Base-by-base conservation (phyloP, 768 basidiomycete genomes). In the Russula olivacea region DNA sequence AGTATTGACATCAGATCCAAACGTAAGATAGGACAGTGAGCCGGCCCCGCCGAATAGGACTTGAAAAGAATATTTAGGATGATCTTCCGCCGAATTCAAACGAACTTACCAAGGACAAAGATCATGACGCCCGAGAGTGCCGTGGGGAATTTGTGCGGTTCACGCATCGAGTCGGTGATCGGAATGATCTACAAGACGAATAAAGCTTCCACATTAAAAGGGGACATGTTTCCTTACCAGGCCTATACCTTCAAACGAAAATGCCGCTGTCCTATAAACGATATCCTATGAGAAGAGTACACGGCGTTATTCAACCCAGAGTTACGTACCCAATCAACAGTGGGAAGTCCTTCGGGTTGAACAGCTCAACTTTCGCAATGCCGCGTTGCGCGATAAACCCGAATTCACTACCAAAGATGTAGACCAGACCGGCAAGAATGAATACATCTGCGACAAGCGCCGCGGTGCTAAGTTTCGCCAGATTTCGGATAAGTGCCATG, bases 161-260 rank as follows among this genome's bases (percentile, higher is more conserved):
- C 93, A 28, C 83, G 82, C 97, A 99, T 99, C 6, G 95, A 87
- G 72, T 99, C 95, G 14, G 92, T 93, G 70, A 99, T 97, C 21
- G 97, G 97, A 65, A 99, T 91, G 66, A 99, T 78, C 82, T 88
- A 71, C 25, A 15, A 19, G 28, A 55, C 30, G 66, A 11, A 17
- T 38, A 51, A 62, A 68, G 25, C 12, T 30, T 28, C 7, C 36
- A 48, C 30, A 14, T 6, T 30, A 7, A 52, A 38, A 25, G 23
- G 21, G 30, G n/a, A 21, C 30, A 30, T 32, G 34, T 58, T 2
- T 53, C n/a, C 84, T 68, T 68, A 89, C 88, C 75, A 98, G 77
- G 53, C 96, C 97, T 68, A 99, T 93, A 10, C 96, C 96, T 74
- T 99, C 96, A 69, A 98, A 99, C 1, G 97, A 93, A 74, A 98